Conservation (phyloP, 2,329 filamentous ascomycete genomes). For the Ascomycota sp. region DNA sequence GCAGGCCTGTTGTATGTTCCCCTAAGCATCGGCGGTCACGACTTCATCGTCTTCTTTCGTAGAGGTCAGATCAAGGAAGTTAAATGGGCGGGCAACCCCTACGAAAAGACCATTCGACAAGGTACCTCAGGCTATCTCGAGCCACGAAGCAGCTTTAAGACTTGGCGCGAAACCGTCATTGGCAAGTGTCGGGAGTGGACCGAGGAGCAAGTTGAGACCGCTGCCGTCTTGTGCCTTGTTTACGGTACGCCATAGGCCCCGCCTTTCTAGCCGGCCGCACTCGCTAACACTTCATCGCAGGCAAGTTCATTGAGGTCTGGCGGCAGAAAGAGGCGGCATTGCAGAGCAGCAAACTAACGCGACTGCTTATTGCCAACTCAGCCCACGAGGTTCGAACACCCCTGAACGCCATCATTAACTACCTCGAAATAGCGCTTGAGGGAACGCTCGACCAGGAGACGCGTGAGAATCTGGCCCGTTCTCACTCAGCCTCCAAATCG, state of each 20-base stretch:
- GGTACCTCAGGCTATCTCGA: slow-evolving; percentile 55
- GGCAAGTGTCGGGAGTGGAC: slow-evolving; percentile 75
- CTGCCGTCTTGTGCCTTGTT: slow-evolving; percentile 66
- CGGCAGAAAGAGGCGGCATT: slow-evolving; percentile 69
- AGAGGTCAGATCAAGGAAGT: slow-evolving; percentile 52
- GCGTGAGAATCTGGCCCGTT: slow-evolving; percentile 60
- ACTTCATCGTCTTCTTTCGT: slow-evolving; percentile 87
- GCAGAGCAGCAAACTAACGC: slow-evolving; percentile 60
- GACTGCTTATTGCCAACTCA: slow-evolving; percentile 61
- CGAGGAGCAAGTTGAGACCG: slow-evolving; percentile 73
- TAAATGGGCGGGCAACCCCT: slow-evolving; percentile 72
- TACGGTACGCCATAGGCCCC: slow-evolving; percentile 36
- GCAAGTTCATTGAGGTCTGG: slow-evolving; percentile 79
- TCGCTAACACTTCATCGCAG: slow-evolving; percentile 6
- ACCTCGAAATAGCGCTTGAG: slow-evolving; percentile 74
- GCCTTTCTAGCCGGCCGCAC: background rate
- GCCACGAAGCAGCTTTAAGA: slow-evolving; percentile 56
- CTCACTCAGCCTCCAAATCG: slow-evolving; percentile 78
- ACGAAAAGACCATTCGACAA: slow-evolving; percentile 52
- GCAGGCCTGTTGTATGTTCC: slow-evolving; percentile 67
- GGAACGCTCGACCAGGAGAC: slow-evolving; percentile 60
- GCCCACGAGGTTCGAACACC: slow-evolving; percentile 82
- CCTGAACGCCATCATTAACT: slow-evolving; percentile 84
- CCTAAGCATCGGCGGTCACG: slow-evolving; percentile 47
- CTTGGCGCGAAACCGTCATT: slow-evolving; percentile 59